Percentiles rank a stretch among this genome's conserved stretches.
phyloP scores from a whole-genome alignment of 805 yeast species.

The Torulaspora indica region DNA sequence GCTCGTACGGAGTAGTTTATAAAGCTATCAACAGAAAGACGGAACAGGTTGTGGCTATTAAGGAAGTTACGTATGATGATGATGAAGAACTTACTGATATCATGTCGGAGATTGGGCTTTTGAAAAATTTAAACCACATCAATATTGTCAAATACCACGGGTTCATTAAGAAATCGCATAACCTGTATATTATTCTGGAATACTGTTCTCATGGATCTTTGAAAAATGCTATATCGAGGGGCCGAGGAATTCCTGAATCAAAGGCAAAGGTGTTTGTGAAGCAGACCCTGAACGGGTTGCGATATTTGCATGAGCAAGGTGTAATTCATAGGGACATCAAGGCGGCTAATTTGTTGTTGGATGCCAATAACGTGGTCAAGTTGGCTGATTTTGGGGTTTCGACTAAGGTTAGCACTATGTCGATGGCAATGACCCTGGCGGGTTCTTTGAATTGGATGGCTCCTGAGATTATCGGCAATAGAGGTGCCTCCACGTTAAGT shows the following conservation, averaged over 20 bases:
- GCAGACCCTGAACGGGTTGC: slow-evolving; percentile 68
- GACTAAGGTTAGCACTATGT: slow-evolving; percentile 60
- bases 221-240: slow-evolving; percentile 38
- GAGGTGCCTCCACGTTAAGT: slow-evolving; percentile 81
- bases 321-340: slow-evolving; percentile 90
- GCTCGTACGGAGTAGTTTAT: slow-evolving; percentile 88
- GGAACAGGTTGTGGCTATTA: slow-evolving; percentile 69
- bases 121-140: slow-evolving; percentile 75
- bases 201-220: slow-evolving; percentile 69
- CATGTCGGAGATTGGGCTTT: slow-evolving; percentile 62
- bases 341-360: slow-evolving; percentile 81
- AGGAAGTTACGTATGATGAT: slow-evolving; percentile 65
- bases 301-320: slow-evolving; percentile 67
- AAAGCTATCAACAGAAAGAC: slow-evolving; percentile 64
- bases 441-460: slow-evolving; percentile 99
- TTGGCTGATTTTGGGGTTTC: slow-evolving; percentile 97
- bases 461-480: slow-evolving; percentile 83
- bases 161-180: slow-evolving; percentile 63
- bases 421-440: slow-evolving; percentile 52
- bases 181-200: slow-evolving; percentile 71
- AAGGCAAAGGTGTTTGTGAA: slow-evolving; percentile 55
- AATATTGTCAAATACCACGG: slow-evolving; percentile 93
- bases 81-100: slow-evolving; percentile 64
- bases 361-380: slow-evolving; percentile 69
- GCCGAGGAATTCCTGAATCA: slow-evolving; percentile 49